A percentile compares a stretch with the other conserved stretches of the same genome.
Evolutionary conservation across 2,329 filamentous ascomycete species (phyloP).

Genomic region (Phaeophleospora eucalypticola): DNA sequence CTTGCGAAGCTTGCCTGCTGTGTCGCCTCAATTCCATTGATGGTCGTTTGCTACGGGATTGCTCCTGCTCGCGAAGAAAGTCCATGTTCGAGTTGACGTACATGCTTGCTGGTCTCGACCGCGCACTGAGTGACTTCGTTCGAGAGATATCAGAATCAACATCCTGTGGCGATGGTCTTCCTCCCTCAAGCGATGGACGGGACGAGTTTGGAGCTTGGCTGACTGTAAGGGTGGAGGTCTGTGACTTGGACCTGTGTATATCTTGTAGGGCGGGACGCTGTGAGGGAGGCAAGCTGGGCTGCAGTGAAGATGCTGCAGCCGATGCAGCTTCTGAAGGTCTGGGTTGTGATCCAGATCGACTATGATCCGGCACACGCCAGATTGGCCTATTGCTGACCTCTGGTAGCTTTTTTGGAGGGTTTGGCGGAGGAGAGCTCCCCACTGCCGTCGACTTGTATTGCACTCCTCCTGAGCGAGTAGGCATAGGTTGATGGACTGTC

Average conservation of each 20-base stretch:
- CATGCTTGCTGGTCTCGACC: slow-evolving; percentile 73
- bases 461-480: slow-evolving; percentile 38
- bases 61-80: slow-evolving; percentile 72
- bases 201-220: slow-evolving; percentile 43
- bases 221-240: slow-evolving; percentile 41
- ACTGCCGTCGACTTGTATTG: slow-evolving; percentile 59
- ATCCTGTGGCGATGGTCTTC: slow-evolving; percentile 62
- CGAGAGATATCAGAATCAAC: slow-evolving; percentile 50
- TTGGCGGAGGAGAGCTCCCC: slow-evolving; percentile 40
- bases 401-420: slow-evolving; percentile 33
- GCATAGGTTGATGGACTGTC: slow-evolving; percentile 42
- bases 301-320: slow-evolving; percentile 35
- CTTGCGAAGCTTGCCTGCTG: slow-evolving; percentile 28
- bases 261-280: slow-evolving; percentile 43
- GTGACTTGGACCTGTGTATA: slow-evolving; percentile 47
- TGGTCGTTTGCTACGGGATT: slow-evolving; percentile 28
- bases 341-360: slow-evolving; percentile 49
- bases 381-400: slow-evolving; percentile 46
- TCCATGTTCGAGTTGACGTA: slow-evolving; percentile 80
- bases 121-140: slow-evolving; percentile 61
- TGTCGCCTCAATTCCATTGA: slow-evolving; percentile 30
- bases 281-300: slow-evolving; percentile 32
- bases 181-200: slow-evolving; percentile 67
- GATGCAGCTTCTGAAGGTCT: slow-evolving; percentile 38
- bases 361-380: slow-evolving; percentile 52